Base-by-base conservation (phyloP, 345 rosid genomes). In the Moricandia moricandioides region DNA sequence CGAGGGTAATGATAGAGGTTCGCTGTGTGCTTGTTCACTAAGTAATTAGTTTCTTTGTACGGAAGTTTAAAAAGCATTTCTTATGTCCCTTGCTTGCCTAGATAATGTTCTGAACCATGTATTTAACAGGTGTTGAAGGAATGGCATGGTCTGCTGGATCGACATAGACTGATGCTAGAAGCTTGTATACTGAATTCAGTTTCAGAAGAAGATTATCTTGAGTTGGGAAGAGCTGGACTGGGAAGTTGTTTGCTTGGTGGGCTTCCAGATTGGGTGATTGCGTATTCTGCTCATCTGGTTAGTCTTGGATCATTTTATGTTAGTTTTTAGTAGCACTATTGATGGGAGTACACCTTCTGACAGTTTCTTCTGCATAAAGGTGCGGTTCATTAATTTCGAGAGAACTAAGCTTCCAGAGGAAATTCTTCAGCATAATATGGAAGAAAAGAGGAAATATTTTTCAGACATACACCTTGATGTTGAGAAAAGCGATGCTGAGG, bases 191-290 rank as follows among this genome's bases (percentile, higher is more conserved):
- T 85, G 54, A 89, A 86, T 85, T 84, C 84, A 49, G 99, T 92
- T 59, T 84, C 96, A 45, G 98, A 92, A 80, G 99, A 92, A 66
- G 99, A 95, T 86, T 92, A 90, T 85, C 88, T 92, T 47, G 99
- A 95, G 74, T 82, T 95, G 84, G 93, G 91, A 68, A 89, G 98
- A 84, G 99, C 99, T 43, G 98, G 99, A 70, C 77, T 95, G 65
- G 98, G 99, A 56, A 92, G 92, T 77, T 92, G 99, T 80, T 86
- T 95, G 87, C 97, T 95, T 51, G 98, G 99, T 54, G 99, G 97
- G 61, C 82, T 95, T 79, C 99, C 99, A 8, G 88, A 87, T 79
- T 95, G 99, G 99, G 83, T 92, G 82, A 77, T 95, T 67, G 91
- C 98, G 7, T 95, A 95, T 82, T 78, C 99, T 55, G 99, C 99